Percentiles rank a stretch among this genome's conserved stretches.
These are phyloP conservation scores for Colletotrichum brevisporum DNA, from an alignment of 2,329 filamentous ascomycete species.

Conservation along the genomic window DNA sequence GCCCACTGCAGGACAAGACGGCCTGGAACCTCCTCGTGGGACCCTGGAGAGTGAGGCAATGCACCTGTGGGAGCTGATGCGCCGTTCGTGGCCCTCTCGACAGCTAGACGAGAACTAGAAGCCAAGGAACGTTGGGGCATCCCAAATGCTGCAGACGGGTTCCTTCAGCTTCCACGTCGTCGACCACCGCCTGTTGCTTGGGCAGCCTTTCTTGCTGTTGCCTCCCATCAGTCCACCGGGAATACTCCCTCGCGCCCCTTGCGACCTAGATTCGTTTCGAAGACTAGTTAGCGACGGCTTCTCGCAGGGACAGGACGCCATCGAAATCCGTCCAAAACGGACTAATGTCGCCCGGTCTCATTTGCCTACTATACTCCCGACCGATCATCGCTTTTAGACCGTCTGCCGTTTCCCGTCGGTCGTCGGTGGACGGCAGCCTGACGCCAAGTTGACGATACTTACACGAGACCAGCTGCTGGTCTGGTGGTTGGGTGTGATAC, in stretches of 20 bases:
- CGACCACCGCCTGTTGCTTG: neutral
- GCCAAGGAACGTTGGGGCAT: neutral
- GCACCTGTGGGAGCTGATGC: constrained; percentile 5
- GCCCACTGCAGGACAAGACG: neutral
- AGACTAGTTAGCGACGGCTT: constrained; percentile 12
- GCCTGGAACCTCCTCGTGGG: neutral
- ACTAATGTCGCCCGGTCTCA: neutral
- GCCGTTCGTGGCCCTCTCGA: neutral
- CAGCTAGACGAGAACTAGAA: neutral
- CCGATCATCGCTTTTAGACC: constrained; percentile 21
- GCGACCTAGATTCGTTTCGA: constrained; percentile 25
- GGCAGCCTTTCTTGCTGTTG: neutral
- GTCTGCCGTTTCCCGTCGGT: constrained; percentile 11
- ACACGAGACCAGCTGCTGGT: constrained; percentile 11
- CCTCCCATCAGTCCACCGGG: constrained; percentile 14
- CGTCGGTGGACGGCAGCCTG: neutral
- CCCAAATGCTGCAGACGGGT: constrained; percentile 11
- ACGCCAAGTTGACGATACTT: constrained; percentile 4
- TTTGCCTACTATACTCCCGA: constrained; percentile 21
- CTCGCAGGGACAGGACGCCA: constrained; percentile 23
- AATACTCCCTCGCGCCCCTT: constrained; percentile 19
- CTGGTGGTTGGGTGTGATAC: neutral
- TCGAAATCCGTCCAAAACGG: constrained; percentile 2
- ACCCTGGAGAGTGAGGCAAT: neutral
- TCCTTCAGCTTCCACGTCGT: constrained; percentile 8